phyloP scores from a whole-genome alignment of 2,329 filamentous ascomycete species.

The Apiospora phragmitis region DNA sequence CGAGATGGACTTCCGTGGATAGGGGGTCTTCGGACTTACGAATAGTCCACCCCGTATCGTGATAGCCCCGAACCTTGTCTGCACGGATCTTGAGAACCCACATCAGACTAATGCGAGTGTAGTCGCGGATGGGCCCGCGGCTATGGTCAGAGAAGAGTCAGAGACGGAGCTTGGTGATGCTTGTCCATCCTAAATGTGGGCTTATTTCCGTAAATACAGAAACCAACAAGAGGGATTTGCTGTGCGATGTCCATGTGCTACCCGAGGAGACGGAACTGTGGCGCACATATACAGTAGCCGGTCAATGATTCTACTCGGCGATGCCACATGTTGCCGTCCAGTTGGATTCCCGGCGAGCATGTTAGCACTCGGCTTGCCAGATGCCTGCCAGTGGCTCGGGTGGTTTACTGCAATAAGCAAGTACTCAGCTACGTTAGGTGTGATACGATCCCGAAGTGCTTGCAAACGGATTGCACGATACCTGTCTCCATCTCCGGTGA shows the following conservation, averaged over 20 bases:
- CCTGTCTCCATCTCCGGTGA: neutral
- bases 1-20: neutral
- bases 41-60: neutral
- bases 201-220: neutral
- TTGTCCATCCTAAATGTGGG: neutral
- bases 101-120: neutral
- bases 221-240: neutral
- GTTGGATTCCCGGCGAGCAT: no score
- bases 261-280: neutral
- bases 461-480: neutral
- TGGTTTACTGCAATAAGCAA: neutral
- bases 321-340: neutral
- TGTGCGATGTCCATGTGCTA: neutral
- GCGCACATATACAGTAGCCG: neutral
- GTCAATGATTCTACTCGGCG: neutral
- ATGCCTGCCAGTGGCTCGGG: neutral
- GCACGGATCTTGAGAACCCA: neutral
- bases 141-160: neutral
- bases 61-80: neutral
- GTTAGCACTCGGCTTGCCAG: neutral
- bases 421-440: neutral
- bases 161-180: neutral
- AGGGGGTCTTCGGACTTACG: neutral
- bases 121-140: neutral
- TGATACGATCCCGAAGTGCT: no score